Evolutionary conservation across 768 basidiomycete genomes (phyloP), one percentile per base, ranked within the genome.

Genomic region (Amanita subjunquillea): DNA sequence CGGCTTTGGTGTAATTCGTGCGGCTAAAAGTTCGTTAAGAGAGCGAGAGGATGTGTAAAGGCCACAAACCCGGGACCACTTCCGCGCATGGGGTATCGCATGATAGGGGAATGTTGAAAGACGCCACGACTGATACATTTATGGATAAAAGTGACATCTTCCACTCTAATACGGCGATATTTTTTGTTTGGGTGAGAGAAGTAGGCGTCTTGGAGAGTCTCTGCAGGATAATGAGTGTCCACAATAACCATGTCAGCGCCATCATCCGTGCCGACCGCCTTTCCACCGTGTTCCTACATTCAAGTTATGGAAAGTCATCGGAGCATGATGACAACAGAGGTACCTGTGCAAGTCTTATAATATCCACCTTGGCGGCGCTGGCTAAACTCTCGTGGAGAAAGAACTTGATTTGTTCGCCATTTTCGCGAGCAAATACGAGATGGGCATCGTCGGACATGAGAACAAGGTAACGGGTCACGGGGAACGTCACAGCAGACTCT

Each of bases 261-360:
- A 1, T 30, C 13, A 20, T 52, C 57, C 6, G 47, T 52, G 6
- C 57, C 54, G 17, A 61, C 56, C 0, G 65, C 57, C 5, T 48
- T 57, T 3, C 69, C 69, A 4, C 69, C 69, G 56, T 67, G 32
- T 37, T 51, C 46, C 69, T 70, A 45, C 32, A 50, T 48, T 48
- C 34, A 50, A 29, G 36, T 20, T 27, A 50, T 10, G 23, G 23
- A 9, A 25, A 29, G 22, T 27, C 3, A 30, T 47, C 37, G 37
- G 27, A 9, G 20, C 50, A 30, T 15, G 34, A 23, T 27, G 38
- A 29, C 40, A 23, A n/a, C 15, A n/a, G 17, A 17, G 37, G 17
- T 59, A 72, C 74, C 61, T 66, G 54, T n/a, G 74, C 72, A n/a
- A 67, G 60, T 13, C 30, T 4, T 0, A 51, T 62, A 10, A 72